phyloP scores from a whole-genome alignment of 2,329 filamentous ascomycete genomes.

The Erysiphe pulchra region DNA sequence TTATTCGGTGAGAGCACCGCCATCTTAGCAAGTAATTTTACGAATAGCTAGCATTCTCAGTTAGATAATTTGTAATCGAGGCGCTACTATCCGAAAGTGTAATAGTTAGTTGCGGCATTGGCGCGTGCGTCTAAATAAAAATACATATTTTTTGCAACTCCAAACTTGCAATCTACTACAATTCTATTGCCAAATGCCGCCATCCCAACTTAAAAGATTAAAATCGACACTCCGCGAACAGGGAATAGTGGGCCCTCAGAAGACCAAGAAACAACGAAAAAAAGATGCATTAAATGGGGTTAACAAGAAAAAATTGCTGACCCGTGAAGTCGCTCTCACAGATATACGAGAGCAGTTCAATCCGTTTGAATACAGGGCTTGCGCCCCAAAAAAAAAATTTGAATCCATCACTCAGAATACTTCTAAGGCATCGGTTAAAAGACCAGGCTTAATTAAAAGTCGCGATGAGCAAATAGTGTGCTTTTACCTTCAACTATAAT shows the following conservation, averaged over 20 bases:
- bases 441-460: conserved; percentile 67
- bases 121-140: too few species aligned
- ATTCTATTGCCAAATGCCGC: conserved; percentile 38
- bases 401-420: conserved; percentile 35
- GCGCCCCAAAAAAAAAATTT: conserved; percentile 56
- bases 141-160: too few species aligned
- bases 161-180: too few species aligned
- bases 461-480: conserved; percentile 59
- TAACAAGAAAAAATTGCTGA: conserved; percentile 45
- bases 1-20: conserved; percentile 9
- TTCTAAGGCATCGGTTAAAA: conserved; percentile 34
- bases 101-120: too few species aligned
- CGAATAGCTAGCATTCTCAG: conserved; percentile 1
- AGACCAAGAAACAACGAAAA: conserved; percentile 86
- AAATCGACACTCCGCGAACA: conserved; percentile 77
- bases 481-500: conserved; percentile 2
- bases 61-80: too few species aligned
- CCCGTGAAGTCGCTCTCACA: conserved; percentile 53
- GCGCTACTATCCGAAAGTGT: too few species aligned
- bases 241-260: conserved; percentile 70
- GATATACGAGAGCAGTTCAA: conserved; percentile 92
- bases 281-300: conserved; percentile 40
- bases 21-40: conserved; percentile 9
- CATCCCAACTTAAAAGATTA: conserved; percentile 86
- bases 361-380: conserved; percentile 80